Evolutionary conservation across 2,329 filamentous ascomycete species (phyloP).

Genomic region (Exophiala xenobiotica): DNA sequence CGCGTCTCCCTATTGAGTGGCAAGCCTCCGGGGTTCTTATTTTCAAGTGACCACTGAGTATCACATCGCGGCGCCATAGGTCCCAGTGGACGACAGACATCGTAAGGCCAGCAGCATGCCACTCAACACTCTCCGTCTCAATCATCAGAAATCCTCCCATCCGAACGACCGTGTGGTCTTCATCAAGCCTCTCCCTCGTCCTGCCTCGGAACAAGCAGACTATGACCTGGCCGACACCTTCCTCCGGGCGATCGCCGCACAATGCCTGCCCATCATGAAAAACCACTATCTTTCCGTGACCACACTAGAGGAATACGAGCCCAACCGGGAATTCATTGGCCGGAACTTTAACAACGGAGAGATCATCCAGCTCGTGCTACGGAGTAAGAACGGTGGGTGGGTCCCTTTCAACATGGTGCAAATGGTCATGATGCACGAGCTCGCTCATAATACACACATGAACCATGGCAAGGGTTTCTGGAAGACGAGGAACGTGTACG

Average conservation of each 20-base stretch:
- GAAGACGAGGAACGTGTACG: conserved; percentile 72
- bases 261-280: conserved; percentile 74
- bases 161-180: conserved; percentile 64
- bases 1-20: too few species aligned
- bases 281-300: conserved; percentile 64
- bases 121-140: conserved; percentile 74
- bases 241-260: conserved; percentile 73
- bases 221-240: conserved; percentile 66
- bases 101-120: conserved; percentile 62
- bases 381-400: conserved; percentile 64
- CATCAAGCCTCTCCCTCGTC: conserved; percentile 73
- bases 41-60: too few species aligned
- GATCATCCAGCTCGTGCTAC: conserved; percentile 79
- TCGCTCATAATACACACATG: conserved; percentile 89
- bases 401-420: conserved; percentile 80
- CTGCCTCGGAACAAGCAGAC: conserved; percentile 42
- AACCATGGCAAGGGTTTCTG: conserved; percentile 82
- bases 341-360: conserved; percentile 90
- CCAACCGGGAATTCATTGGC: conserved; percentile 79
- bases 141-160: conserved; percentile 41
- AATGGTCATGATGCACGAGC: conserved; percentile 94
- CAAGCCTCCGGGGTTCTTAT: too few species aligned
- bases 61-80: too few species aligned
- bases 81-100: too few species aligned
- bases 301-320: conserved; percentile 76